phyloP scores from a whole-genome alignment of 345 rosid genomes.

The Aegle marmelos region DNA sequence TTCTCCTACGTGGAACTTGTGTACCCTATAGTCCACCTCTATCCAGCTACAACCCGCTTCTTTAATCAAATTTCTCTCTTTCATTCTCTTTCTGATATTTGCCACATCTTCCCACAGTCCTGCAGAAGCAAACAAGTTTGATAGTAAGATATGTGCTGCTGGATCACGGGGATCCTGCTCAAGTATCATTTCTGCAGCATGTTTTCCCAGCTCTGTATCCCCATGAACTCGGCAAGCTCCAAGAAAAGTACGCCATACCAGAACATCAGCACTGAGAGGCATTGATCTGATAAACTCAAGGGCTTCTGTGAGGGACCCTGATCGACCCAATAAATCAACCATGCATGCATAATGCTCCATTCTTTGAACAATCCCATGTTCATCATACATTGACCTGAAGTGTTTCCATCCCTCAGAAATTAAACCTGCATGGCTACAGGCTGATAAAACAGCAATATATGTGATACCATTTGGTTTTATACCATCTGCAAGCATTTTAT shows the following conservation, averaged over 20 bases:
- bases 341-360: constrained; percentile 82
- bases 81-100: constrained; percentile 59
- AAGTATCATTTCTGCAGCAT: constrained; percentile 60
- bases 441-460: constrained; percentile 63
- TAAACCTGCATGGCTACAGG: constrained; percentile 77
- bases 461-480: constrained; percentile 62
- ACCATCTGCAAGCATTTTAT: constrained; percentile 43
- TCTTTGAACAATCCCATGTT: constrained; percentile 56
- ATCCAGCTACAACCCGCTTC: constrained; percentile 88
- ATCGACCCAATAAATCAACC: constrained; percentile 71
- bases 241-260: constrained; percentile 75
- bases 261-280: constrained; percentile 49
- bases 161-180: constrained; percentile 64
- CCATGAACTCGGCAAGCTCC: constrained; percentile 66
- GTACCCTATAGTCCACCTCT: constrained; percentile 56
- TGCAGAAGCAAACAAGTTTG: constrained; percentile 67
- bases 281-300: constrained; percentile 51
- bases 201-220: constrained; percentile 50
- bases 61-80: constrained; percentile 49
- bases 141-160: constrained; percentile 61
- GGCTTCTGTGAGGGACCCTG: constrained; percentile 56
- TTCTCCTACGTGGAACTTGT: constrained; percentile 70
- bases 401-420: constrained; percentile 60
- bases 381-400: constrained; percentile 53
- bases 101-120: constrained; percentile 62